Evolutionary conservation across 345 rosid species (phyloP).

Genomic region (Citrus australasica): DNA sequence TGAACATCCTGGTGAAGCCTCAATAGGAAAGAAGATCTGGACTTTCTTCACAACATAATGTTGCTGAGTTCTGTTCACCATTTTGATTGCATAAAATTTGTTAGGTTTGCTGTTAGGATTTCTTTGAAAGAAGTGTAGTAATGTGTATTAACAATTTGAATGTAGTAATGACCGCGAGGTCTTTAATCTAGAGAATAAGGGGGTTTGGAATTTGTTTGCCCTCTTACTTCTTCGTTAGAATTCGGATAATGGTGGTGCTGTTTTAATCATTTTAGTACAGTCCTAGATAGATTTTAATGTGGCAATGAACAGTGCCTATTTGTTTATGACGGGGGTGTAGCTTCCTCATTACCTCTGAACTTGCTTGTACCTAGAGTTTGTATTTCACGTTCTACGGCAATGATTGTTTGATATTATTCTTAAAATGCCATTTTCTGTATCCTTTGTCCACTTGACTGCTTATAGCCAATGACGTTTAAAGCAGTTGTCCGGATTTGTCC

Average conservation of each 20-base stretch:
- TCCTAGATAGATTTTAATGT: constrained; percentile 29
- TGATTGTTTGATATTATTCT: too few relatives aligned
- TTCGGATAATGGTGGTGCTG: constrained; percentile 11
- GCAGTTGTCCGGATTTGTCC: too few relatives aligned
- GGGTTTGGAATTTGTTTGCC: constrained; percentile 8
- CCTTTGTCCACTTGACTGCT: too few relatives aligned
- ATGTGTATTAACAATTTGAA: constrained; percentile 32
- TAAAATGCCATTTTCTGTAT: constrained; percentile 5
- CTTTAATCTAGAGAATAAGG: constrained; percentile 13
- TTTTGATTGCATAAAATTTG: constrained; percentile 19
- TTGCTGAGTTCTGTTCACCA: not conserved
- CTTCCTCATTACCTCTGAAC: constrained; percentile 4
- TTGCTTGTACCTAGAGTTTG: constrained; percentile 36
- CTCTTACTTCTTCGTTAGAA: constrained; percentile 16
- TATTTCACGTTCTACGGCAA: not conserved
- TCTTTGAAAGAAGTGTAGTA: constrained; percentile 28
- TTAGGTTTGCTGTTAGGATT: constrained; percentile 35
- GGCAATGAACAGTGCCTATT: constrained; percentile 21
- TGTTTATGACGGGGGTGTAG: not conserved
- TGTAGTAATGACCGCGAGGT: constrained; percentile 17
- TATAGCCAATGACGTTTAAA: too few relatives aligned
- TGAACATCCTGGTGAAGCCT: constrained; percentile 73
- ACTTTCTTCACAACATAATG: constrained; percentile 73
- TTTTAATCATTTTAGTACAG: not conserved
- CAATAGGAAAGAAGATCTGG: constrained; percentile 94